Percentiles rank a stretch among this genome's conserved stretches.
Evolutionary conservation across 2,329 filamentous ascomycete species (phyloP).

Genomic region (Emmonsia crescens): DNA sequence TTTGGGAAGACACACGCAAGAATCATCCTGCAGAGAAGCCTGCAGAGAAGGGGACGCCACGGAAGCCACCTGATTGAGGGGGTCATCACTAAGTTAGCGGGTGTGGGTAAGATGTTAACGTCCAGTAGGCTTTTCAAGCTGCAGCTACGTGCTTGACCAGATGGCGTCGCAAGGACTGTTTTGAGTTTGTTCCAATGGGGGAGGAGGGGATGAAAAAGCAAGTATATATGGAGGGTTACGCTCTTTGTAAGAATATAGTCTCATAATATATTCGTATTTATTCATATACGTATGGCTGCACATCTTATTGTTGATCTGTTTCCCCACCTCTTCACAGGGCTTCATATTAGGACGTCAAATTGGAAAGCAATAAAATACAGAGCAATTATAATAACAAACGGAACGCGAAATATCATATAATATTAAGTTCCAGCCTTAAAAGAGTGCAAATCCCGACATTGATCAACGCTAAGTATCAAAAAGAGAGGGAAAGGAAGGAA

Average conservation of each 20-base stretch:
- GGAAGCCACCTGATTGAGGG: background rate
- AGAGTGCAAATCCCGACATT: background rate
- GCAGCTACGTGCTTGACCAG: background rate
- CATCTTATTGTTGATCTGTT: background rate
- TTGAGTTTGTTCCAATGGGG: background rate
- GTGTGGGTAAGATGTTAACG: too few relatives aligned
- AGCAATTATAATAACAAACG: background rate
- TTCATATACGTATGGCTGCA: background rate
- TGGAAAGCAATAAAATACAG: background rate
- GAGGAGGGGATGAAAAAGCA: background rate
- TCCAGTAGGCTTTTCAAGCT: background rate
- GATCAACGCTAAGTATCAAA: slow-evolving; percentile 1
- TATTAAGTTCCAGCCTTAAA: slow-evolving; percentile 1
- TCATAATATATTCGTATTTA: background rate
- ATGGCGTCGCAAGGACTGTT: background rate
- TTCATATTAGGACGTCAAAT: background rate
- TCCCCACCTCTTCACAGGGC: background rate
- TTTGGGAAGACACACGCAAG: background rate
- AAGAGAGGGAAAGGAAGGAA: background rate
- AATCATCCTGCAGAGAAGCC: background rate
- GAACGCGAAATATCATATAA: background rate
- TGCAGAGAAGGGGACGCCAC: background rate
- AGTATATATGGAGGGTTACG: background rate
- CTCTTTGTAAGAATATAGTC: background rate
- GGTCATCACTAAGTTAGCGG: background rate